A percentile compares a stretch with the other conserved stretches of the same genome.
These are phyloP conservation scores for Iris macrosiphon DNA, from an alignment of 106 monocot genomes.

Conservation along the genomic window DNA sequence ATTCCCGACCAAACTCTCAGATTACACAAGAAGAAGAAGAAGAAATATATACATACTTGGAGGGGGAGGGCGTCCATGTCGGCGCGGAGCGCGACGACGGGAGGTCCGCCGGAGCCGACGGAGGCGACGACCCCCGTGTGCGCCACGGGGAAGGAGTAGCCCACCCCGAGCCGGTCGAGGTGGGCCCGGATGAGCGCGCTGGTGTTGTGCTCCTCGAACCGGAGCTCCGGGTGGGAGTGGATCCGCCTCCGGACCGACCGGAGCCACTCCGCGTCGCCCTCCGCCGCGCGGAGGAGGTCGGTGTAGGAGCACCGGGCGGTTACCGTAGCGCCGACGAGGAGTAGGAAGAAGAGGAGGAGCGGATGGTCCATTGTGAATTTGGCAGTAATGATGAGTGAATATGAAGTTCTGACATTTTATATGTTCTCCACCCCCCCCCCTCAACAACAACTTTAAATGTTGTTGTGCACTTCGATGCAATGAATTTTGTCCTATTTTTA, in stretches of 20 bases:
- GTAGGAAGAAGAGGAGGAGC: conserved; percentile 11
- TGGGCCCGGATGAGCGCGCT: conserved; percentile 60
- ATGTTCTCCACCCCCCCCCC: too few species aligned
- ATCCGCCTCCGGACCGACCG: conserved; percentile 45
- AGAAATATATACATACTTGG: conserved; percentile 24
- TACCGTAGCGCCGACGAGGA: not conserved
- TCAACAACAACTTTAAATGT: too few species aligned
- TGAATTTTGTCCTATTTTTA: too few species aligned
- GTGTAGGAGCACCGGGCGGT: conserved; percentile 2
- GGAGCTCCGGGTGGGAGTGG: conserved; percentile 77
- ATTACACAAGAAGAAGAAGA: not conserved
- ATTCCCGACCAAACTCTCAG: not conserved
- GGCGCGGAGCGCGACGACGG: conserved; percentile 75
- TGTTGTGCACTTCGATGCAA: too few species aligned
- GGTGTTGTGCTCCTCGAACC: conserved; percentile 73
- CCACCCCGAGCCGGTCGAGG: conserved; percentile 49
- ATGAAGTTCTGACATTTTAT: too few species aligned
- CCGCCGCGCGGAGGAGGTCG: conserved; percentile 45
- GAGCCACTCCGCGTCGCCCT: conserved; percentile 32
- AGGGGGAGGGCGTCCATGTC: conserved; percentile 93
- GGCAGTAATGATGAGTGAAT: too few species aligned
- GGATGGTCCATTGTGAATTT: too few species aligned
- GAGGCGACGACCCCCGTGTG: conserved; percentile 65
- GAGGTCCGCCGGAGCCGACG: conserved; percentile 55
- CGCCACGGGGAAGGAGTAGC: conserved; percentile 57